These are phyloP conservation scores for Phaffia australis DNA, from an alignment of 768 basidiomycete genomes.

Conservation along the genomic window DNA sequence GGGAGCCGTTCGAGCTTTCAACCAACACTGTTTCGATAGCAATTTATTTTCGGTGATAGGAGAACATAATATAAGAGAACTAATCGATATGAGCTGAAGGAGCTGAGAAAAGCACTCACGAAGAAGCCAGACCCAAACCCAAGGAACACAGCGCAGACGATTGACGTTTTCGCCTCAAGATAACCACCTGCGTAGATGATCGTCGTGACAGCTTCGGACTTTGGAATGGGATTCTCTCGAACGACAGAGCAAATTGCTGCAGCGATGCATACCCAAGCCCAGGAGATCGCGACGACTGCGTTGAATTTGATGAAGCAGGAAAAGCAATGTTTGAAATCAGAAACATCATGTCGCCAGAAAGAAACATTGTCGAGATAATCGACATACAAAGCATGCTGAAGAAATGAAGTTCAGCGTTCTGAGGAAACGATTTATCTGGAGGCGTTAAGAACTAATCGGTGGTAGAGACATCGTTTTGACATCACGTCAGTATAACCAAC, in stretches of 20 bases:
- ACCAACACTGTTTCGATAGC: slow-evolving; percentile 11
- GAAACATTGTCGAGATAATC: neutral
- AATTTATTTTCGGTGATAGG: neutral
- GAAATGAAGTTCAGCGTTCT: slow-evolving; percentile 17
- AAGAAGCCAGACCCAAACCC: slow-evolving; percentile 20
- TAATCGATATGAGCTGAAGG: neutral
- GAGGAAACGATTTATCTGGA: slow-evolving; percentile 18
- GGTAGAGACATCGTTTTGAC: neutral
- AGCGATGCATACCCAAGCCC: slow-evolving; percentile 20
- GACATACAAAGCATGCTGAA: slow-evolving; percentile 14
- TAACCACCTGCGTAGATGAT: slow-evolving; percentile 14
- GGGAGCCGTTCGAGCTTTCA: slow-evolving; percentile 22
- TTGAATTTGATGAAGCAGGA: neutral
- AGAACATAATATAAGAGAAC: neutral
- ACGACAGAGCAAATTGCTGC: slow-evolving; percentile 18
- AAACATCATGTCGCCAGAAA: too few relatives aligned
- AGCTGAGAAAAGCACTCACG: neutral
- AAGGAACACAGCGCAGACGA: slow-evolving; percentile 24
- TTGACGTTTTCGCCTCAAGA: slow-evolving; percentile 21
- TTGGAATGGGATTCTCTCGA: slow-evolving; percentile 1
- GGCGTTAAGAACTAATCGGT: slow-evolving; percentile 9
- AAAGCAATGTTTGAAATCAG: too few relatives aligned
- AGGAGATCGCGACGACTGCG: slow-evolving; percentile 13
- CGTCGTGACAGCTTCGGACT: neutral
- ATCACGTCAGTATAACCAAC: too few relatives aligned